A percentile compares a stretch with the other conserved stretches of the same genome.
These are phyloP conservation scores for Chenopodium album DNA, from an alignment of 148 eudicot species.

Conservation along the genomic window DNA sequence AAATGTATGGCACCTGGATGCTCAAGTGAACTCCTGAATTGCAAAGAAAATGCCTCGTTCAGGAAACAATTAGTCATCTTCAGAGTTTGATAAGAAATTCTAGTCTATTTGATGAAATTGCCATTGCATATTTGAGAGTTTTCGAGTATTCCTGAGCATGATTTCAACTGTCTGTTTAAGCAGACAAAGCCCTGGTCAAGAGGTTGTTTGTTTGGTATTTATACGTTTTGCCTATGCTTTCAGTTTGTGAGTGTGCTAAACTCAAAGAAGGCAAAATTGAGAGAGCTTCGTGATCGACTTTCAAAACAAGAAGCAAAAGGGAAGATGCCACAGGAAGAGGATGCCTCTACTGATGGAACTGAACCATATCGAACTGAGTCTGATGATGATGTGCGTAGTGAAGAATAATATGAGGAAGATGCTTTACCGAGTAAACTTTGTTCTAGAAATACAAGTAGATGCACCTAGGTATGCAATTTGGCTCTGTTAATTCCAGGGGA, in stretches of 20 bases:
- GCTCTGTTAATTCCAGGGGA: neutral
- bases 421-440: slow-evolving; percentile 31
- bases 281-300: slow-evolving; percentile 69
- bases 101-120: neutral
- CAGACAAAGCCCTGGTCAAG: neutral
- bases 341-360: slow-evolving; percentile 67
- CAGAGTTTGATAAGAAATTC: neutral
- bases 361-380: slow-evolving; percentile 48
- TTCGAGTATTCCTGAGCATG: neutral
- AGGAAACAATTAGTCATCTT: neutral
- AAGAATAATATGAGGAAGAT: slow-evolving; percentile 33
- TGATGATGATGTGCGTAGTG: slow-evolving; percentile 38
- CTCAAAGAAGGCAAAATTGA: slow-evolving; percentile 86
- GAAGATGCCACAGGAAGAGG: slow-evolving; percentile 52
- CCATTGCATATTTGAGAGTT: neutral
- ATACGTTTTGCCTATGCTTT: slow-evolving; percentile 13
- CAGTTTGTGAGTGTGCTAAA: slow-evolving; percentile 86
- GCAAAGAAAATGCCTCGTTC: neutral
- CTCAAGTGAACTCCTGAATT: neutral
- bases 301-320: slow-evolving; percentile 40
- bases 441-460: slow-evolving; percentile 48
- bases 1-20: neutral
- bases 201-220: neutral
- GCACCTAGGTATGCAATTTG: neutral
- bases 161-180: neutral